Evolutionary conservation across 306 rosid genomes (phyloP).

Genomic region (Vigna angularis): DNA sequence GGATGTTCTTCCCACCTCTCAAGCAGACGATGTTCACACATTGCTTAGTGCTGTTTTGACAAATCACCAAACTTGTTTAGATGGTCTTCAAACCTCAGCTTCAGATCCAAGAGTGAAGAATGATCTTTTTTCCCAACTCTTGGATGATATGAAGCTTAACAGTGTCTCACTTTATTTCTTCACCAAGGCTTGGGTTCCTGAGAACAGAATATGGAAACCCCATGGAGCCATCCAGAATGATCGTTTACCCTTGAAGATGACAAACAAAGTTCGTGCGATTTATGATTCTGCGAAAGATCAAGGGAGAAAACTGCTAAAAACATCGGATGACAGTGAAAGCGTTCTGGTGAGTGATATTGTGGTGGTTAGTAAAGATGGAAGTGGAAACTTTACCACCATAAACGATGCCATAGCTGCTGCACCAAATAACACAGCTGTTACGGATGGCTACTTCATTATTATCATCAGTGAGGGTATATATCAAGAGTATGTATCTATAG

Average conservation of each 20-base stretch:
- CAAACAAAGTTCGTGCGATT: conserved; percentile 46
- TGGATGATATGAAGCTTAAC: conserved; percentile 62
- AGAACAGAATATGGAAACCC: conserved; percentile 44
- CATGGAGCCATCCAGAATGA: conserved; percentile 50
- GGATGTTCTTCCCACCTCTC: conserved; percentile 40
- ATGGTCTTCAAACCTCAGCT: conserved; percentile 61
- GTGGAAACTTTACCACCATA: conserved; percentile 66
- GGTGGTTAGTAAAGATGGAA: conserved; percentile 69
- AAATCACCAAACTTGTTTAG: conserved; percentile 73
- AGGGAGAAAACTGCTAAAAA: conserved; percentile 56
- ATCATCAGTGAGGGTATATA: conserved; percentile 64
- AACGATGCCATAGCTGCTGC: conserved; percentile 71
- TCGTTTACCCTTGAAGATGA: conserved; percentile 59
- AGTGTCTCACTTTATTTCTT: conserved; percentile 70
- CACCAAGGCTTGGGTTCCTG: conserved; percentile 66
- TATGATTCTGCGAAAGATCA: conserved; percentile 56
- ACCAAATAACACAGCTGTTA: conserved; percentile 57
- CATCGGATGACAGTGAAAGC: conserved; percentile 29
- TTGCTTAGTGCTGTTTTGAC: conserved; percentile 72
- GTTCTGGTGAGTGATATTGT: conserved; percentile 57
- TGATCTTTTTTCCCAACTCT: conserved; percentile 52
- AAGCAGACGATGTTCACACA: conserved; percentile 67
- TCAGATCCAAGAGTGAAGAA: conserved; percentile 56
- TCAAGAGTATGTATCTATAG: conserved; percentile 63
- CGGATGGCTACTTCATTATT: conserved; percentile 65